These are phyloP conservation scores for Penicillium sp. DNA, from an alignment of 2,329 filamentous ascomycete species.

Conservation along the genomic window DNA sequence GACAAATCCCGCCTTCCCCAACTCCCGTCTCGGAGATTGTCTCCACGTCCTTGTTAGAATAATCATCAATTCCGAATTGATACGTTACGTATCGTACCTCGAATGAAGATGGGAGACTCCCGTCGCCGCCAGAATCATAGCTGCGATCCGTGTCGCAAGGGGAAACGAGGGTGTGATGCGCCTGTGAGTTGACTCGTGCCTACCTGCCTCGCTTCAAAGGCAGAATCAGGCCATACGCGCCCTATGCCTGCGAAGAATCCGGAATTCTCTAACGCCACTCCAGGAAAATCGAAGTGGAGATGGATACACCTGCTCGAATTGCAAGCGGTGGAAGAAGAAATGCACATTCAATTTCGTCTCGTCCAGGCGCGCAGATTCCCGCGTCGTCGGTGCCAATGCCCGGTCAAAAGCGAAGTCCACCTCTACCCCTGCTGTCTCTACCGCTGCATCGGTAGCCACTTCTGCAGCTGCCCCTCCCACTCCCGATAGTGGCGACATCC, in stretches of 20 bases:
- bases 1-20: background rate
- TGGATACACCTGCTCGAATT: slow-evolving; percentile 5
- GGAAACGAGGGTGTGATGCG: slow-evolving; percentile 14
- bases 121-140: slow-evolving; percentile 16
- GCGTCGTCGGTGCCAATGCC: background rate
- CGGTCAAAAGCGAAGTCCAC: background rate
- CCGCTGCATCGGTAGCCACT: background rate
- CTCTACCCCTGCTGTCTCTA: background rate
- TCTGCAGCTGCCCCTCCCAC: background rate
- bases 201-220: too few species aligned
- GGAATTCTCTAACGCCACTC: background rate
- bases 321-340: slow-evolving; percentile 12
- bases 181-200: background rate
- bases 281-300: background rate
- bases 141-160: slow-evolving; percentile 18
- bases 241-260: too few species aligned
- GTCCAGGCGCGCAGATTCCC: background rate
- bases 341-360: slow-evolving; percentile 6
- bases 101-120: background rate
- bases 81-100: too few species aligned
- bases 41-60: background rate
- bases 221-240: background rate
- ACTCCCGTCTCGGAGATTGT: background rate
- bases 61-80: background rate
- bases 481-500: background rate